Base-by-base conservation (phyloP, 1,284 basidiomycete genomes). In the Ganoderma lingzhi region DNA sequence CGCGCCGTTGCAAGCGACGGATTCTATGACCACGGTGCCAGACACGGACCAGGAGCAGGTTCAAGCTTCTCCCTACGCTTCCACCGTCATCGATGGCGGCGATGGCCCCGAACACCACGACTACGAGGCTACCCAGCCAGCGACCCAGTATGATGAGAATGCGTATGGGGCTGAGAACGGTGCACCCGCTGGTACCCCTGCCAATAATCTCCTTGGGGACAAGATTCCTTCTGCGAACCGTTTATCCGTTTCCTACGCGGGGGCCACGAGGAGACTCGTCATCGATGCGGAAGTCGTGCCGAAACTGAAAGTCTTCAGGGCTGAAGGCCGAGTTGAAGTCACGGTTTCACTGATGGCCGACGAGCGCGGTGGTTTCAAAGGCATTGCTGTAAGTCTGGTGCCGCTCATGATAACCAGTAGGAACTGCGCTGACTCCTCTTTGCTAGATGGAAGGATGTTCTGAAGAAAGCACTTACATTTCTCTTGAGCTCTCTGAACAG, bases 161-260 rank as follows among this genome's bases (percentile, higher is more conserved):
- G 17, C 65, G 48, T 59, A 63, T 23, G 69, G 61, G 35, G 53
- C 59, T n/a, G 75, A 76, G 32, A 64, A 45, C 30, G 28, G 45
- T 28, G 23, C 28, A 30, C 41, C 61, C 23, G 61, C 23, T 8
- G 65, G 62, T 17, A 62, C 70, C n/a, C 23, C 63, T 15, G 42
- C 55, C 6, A 30, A 67, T 14, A 66, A 64, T 32, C 56, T 69
- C 4, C 70, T 74, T 5, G 65, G 65, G 45, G 73, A 75, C 48
- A 76, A 78, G 64, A 81, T 83, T 2, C 88, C 92, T 9, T 93
- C 92, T 60, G 90, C 92, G 35, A 94, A 94, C 76, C 88, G 92
- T n/a, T 81, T 98, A n/a, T 97, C 95, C 15, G 94, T 98, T 76
- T 93, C 97, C 0, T 99, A 97, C 80, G 96, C 96, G 70, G 92